Evolutionary conservation across 345 rosid species (phyloP).

Genomic region (Rhodamnia argentea): DNA sequence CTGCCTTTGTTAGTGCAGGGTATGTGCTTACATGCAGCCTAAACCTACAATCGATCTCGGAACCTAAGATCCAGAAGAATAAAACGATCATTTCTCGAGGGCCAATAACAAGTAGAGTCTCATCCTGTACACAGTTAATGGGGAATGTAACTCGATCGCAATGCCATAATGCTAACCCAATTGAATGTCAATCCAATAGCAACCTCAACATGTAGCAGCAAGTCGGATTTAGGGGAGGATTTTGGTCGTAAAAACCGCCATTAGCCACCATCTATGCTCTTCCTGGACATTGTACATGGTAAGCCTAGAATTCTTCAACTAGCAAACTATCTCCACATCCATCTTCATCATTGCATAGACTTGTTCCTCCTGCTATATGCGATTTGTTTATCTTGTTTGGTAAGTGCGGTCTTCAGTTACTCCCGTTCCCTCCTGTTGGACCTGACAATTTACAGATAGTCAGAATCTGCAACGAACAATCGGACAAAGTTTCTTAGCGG

Average conservation of each 20-base stretch:
- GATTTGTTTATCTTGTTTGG: background rate
- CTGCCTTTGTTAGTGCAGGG: background rate
- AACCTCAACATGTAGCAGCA: background rate
- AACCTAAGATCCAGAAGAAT: background rate
- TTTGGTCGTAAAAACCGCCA: background rate
- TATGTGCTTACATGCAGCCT: background rate
- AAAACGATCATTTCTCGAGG: background rate
- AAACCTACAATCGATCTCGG: background rate
- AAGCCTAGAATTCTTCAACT: background rate
- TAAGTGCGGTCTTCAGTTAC: background rate
- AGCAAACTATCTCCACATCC: background rate
- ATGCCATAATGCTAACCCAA: background rate
- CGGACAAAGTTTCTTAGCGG: no score
- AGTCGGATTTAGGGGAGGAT: background rate
- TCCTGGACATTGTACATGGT: fast-evolving
- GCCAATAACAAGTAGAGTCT: background rate
- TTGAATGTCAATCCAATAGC: background rate
- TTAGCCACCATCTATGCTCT: background rate
- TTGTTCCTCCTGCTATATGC: background rate
- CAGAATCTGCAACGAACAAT: no score
- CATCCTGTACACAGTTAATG: background rate
- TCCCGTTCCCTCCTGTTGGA: background rate
- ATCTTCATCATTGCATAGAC: background rate
- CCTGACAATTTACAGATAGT: background rate
- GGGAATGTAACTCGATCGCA: background rate